Evolutionary conservation across 192 early-diverging fungal species (phyloP).

Genomic region (Coemansia sp.): DNA sequence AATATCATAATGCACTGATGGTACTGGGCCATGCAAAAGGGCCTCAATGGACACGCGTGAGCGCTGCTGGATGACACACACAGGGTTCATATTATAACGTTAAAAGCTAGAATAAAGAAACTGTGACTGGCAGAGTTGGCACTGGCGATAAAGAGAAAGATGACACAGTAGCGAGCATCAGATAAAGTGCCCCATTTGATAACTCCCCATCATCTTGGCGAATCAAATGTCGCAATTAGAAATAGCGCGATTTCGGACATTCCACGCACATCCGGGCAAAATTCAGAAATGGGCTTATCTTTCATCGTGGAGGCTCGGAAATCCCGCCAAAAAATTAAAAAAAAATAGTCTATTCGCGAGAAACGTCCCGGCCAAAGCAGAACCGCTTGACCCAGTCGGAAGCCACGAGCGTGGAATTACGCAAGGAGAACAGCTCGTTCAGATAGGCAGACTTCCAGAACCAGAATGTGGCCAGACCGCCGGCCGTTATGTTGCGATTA

Average conservation of each 20-base stretch:
- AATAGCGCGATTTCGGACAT: no score
- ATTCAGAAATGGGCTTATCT: no score
- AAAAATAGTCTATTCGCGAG: constrained; percentile 66
- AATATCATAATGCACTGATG: no score
- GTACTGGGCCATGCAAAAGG: constrained; percentile 9
- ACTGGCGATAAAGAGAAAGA: neutral
- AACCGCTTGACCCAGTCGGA: constrained; percentile 92
- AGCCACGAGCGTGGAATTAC: constrained; percentile 78
- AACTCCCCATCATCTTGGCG: neutral
- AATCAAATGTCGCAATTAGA: neutral
- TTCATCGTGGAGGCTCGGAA: neutral
- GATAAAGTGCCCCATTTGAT: constrained; percentile 7
- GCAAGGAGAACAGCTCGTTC: constrained; percentile 78
- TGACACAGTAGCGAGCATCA: neutral
- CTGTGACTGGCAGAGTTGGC: neutral
- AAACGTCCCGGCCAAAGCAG: constrained; percentile 89
- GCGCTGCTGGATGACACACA: neutral
- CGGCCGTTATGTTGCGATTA: constrained; percentile 63
- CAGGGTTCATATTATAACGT: neutral
- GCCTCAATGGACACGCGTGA: constrained; percentile 27
- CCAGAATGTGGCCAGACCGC: constrained; percentile 70
- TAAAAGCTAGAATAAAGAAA: neutral
- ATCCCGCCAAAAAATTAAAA: neutral
- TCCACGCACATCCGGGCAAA: no score
- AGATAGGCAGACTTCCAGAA: constrained; percentile 78